A percentile compares a stretch with the other conserved stretches of the same genome.
These are phyloP conservation scores for Chrysosporium queenslandicum DNA, from an alignment of 2,329 filamentous ascomycete species.

Conservation along the genomic window DNA sequence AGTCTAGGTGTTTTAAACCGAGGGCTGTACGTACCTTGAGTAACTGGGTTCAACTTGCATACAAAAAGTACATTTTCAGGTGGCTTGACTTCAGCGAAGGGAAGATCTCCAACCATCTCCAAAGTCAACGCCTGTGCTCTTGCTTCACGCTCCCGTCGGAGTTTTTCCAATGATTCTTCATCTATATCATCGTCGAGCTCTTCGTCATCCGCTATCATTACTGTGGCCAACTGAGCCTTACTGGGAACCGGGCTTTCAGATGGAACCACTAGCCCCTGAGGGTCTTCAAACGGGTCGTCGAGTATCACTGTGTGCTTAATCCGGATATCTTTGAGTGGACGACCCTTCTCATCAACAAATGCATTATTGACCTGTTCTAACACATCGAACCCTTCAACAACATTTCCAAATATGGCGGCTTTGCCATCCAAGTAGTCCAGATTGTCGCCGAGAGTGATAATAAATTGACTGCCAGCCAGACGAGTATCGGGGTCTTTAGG, in stretches of 20 bases:
- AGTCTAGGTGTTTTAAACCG: neutral
- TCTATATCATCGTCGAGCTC: constrained; percentile 68
- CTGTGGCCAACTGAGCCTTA: constrained; percentile 76
- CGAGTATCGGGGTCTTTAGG: constrained; percentile 68
- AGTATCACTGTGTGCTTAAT: constrained; percentile 87
- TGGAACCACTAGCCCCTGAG: constrained; percentile 63
- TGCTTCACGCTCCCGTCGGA: constrained; percentile 78
- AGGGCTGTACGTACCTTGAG: constrained; percentile 46
- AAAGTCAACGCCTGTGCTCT: constrained; percentile 87
- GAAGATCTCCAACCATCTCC: constrained; percentile 95
- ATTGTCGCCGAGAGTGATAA: constrained; percentile 80
- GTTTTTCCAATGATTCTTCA: constrained; percentile 67
- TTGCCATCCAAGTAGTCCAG: constrained; percentile 87
- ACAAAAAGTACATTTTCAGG: constrained; percentile 97
- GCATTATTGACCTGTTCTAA: constrained; percentile 87
- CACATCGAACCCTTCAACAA: constrained; percentile 90
- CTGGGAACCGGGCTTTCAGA: constrained; percentile 70
- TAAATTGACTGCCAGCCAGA: constrained; percentile 82
- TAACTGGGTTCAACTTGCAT: constrained; percentile 96
- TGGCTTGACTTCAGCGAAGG: constrained; percentile 93
- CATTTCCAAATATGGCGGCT: constrained; percentile 87
- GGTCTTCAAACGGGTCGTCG: constrained; percentile 86
- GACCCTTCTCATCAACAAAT: constrained; percentile 74
- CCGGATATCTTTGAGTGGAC: constrained; percentile 86
- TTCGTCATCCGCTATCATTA: constrained; percentile 84